Base-by-base conservation (phyloP, 495 filamentous ascomycete genomes). In the Aspergillus taichungensis region DNA sequence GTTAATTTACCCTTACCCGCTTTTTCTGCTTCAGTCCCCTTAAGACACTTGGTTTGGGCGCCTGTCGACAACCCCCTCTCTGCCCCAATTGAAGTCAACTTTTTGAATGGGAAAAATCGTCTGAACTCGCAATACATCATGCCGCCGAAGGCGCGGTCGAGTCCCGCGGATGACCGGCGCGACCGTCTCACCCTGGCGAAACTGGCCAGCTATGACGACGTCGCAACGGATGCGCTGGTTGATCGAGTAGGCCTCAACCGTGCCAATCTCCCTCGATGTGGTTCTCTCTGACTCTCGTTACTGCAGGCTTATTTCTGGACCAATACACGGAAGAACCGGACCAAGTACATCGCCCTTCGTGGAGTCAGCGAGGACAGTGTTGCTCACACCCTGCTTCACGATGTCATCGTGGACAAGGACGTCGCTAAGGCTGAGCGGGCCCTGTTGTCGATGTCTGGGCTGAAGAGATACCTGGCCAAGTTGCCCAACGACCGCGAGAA, bases 171-270 rank as follows among this genome's bases (percentile, higher is more conserved):
- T 11, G 64, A 77, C 34, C 77, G 81, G 58, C 83, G 76, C 64
- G 78, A 85, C 49, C 82, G 79, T 54, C 70, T 97, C 50, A 95
- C 88, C 9, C 71, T 96, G 45, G 78, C 78, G 33, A 89, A 95
- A 68, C 71, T 99, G 47, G 82, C 87, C 27, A 83, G 84, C 45
- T 96, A 96, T 70, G 92, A 99, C 67, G 92, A 99, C 62, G 80
- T 99, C 53, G 75, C 95, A 51, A 97, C 92, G 0, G 94, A 99
- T 80, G 84, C 85, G 46, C 82, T 99, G 30, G 80, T 99, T 34
- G 92, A 99, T 67, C 86, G 87, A 64, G 92, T 96, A 75, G 61
- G 87, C 73, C 24, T 34, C 50, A 42, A 18, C 31, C 13, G 41
- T 13, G 50, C 12, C 13, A 24, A 13, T 38, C 13, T 41, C n/a